These are phyloP conservation scores for Hyphodiscus hymeniophilus DNA, from an alignment of 495 filamentous ascomycete genomes.

Conservation along the genomic window DNA sequence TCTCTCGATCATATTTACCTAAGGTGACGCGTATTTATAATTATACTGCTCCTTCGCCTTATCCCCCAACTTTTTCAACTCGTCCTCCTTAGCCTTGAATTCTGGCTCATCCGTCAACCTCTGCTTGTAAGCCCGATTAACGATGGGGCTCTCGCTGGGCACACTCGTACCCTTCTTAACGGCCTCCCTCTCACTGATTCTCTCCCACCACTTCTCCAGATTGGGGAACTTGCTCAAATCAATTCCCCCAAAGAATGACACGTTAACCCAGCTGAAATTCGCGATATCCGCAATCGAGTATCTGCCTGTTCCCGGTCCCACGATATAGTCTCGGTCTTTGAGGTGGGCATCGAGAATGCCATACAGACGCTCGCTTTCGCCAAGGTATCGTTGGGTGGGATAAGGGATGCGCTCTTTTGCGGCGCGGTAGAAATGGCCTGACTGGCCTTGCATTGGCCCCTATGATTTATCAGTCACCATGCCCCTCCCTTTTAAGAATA, in stretches of 20 bases:
- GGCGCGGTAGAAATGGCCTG: slow-evolving; percentile 75
- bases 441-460: slow-evolving; percentile 87
- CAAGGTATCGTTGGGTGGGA: slow-evolving; percentile 66
- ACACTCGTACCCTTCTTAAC: slow-evolving; percentile 66
- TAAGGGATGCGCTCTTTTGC: slow-evolving; percentile 73
- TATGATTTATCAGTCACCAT: slow-evolving; percentile 32
- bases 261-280: slow-evolving; percentile 50
- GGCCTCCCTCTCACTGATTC: slow-evolving; percentile 51
- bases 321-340: slow-evolving; percentile 47
- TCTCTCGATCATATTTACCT: neutral
- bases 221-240: slow-evolving; percentile 65
- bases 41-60: slow-evolving; percentile 31
- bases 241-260: slow-evolving; percentile 48
- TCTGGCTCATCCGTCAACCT: slow-evolving; percentile 46
- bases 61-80: slow-evolving; percentile 51
- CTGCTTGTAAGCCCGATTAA: slow-evolving; percentile 22
- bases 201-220: slow-evolving; percentile 53
- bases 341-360: slow-evolving; percentile 66
- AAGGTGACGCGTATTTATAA: slow-evolving; percentile 18
- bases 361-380: slow-evolving; percentile 73
- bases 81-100: slow-evolving; percentile 44
- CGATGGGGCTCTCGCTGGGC: slow-evolving; percentile 31
- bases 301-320: slow-evolving; percentile 49
- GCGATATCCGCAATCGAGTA: slow-evolving; percentile 76
- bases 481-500: too few species aligned